phyloP scores from a whole-genome alignment of 106 monocot genomes.

The Phalaenopsis aphrodite region DNA sequence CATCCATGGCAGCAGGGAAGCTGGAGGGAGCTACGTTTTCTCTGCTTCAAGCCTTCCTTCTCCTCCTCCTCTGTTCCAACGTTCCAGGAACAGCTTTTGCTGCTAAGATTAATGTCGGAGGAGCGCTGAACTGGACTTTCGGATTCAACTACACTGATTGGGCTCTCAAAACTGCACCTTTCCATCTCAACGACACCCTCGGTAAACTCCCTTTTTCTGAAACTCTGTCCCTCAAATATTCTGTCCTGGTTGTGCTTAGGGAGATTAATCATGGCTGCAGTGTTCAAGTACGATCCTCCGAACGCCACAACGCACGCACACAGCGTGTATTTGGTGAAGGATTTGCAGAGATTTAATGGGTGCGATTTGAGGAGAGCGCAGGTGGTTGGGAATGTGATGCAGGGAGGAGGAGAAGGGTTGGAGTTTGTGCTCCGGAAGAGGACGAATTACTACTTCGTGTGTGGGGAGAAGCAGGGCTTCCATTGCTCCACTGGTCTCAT shows the following conservation, averaged over 20 bases:
- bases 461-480: slow-evolving; percentile 38
- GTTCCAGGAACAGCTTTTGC: background rate
- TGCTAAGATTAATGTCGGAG: slow-evolving; percentile 24
- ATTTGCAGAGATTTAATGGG: slow-evolving; percentile 18
- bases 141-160: slow-evolving; percentile 40
- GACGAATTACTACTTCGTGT: slow-evolving; percentile 53
- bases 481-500: slow-evolving; percentile 59
- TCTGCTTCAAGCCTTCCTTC: background rate
- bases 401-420: slow-evolving; percentile 41
- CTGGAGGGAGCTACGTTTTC: background rate
- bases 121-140: slow-evolving; percentile 23
- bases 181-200: slow-evolving; percentile 21
- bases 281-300: slow-evolving; percentile 70
- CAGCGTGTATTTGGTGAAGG: slow-evolving; percentile 50
- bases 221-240: too few relatives aligned
- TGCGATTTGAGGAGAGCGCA: slow-evolving; percentile 44
- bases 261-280: slow-evolving; percentile 10
- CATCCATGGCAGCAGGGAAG: slow-evolving; percentile 1
- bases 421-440: slow-evolving; percentile 47
- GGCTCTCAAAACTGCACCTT: slow-evolving; percentile 31
- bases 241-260: background rate
- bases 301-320: slow-evolving; percentile 37
- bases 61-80: background rate
- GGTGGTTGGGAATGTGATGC: slow-evolving; percentile 31
- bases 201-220: background rate